Evolutionary conservation across 805 yeast species (phyloP), one percentile per base, ranked within the genome.

Genomic region (Candida bentonensis): DNA sequence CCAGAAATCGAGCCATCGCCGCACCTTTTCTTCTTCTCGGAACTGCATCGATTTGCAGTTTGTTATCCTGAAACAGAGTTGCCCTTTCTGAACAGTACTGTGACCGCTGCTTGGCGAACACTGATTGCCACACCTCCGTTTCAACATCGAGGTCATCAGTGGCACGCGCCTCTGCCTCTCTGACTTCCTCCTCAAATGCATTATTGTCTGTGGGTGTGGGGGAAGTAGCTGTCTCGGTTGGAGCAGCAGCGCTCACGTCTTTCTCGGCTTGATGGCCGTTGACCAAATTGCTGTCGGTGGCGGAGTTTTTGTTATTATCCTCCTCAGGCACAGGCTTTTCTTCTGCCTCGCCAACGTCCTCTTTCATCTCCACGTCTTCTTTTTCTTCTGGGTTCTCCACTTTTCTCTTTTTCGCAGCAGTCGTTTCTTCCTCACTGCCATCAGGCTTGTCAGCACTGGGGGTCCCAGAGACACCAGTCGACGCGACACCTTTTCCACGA

Each of bases 91-190:
- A 62, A 55, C 95, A 79, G 48, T 83, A 73, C 43, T 81, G 79
- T 15, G 89, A 85, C 46, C 96, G 66, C 0, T 82, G 73, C 48
- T 80, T 80, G 0, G 95, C 82, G 0, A 92, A 86, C 33, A 79
- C 62, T n/a, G 74, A 74, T 52, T 82, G 80, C 96, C 96, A 88
- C 1, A 84, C 76, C 44, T 81, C 81, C 40, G 78, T 63, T 53
- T 87, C 95, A 27, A 82, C 70, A 55, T 84, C 95, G 45, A 74
- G 30, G 15, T 51, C 53, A 3, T 53, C 52, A 42, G 36, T 44
- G 47, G 53, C 52, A 43, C 59, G 56, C 5, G 58, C 61, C 46
- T 42, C 40, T 4, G 23, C 41, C 33, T 42, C 44, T 22, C 30
- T 34, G 17, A 34, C 45, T 13, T 45, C 45, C 3, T 22, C 27